Conservation (phyloP, 192 early-diverging fungal genomes). For the Linderina pennispora region DNA sequence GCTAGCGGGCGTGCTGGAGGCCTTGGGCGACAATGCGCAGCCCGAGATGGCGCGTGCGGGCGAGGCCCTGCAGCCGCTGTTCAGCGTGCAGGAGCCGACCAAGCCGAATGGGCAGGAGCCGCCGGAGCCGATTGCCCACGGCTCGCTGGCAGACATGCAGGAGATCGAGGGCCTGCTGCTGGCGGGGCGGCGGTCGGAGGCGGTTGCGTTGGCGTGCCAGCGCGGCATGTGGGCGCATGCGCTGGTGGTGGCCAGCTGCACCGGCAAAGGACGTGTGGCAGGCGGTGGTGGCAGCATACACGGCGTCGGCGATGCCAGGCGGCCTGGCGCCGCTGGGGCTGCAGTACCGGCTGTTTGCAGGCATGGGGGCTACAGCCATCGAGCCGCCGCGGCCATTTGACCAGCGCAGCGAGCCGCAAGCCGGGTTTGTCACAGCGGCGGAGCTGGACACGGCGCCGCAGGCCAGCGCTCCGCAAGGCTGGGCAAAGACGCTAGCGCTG, state of each 20-base stretch:
- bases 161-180: constrained; percentile 31
- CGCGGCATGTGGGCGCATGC: constrained; percentile 80
- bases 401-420: neutral
- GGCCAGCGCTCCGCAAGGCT: constrained; percentile 37
- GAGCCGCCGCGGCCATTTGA: constrained; percentile 1
- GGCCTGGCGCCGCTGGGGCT: constrained; percentile 48
- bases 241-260: constrained; percentile 80
- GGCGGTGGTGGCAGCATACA: constrained; percentile 69
- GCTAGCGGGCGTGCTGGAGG: constrained; percentile 12
- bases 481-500: constrained; percentile 70
- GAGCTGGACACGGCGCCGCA: constrained; percentile 2
- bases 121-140: constrained; percentile 9
- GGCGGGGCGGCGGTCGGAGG: constrained; percentile 34
- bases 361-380: constrained; percentile 48
- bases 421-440: constrained; percentile 24
- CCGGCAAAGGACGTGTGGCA: constrained; percentile 79
- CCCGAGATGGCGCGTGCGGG: constrained; percentile 3
- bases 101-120: constrained; percentile 13
- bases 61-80: constrained; percentile 56
- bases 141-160: constrained; percentile 13
- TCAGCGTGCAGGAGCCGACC: constrained; percentile 11
- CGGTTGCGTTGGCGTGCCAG: constrained; percentile 42
- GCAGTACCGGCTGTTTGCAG: constrained; percentile 65
- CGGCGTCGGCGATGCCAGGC: constrained; percentile 46
- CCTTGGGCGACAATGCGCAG: constrained; percentile 9